Evolutionary conservation across 1,284 basidiomycete genomes (phyloP).

Genomic region (Ustilago hordei): DNA sequence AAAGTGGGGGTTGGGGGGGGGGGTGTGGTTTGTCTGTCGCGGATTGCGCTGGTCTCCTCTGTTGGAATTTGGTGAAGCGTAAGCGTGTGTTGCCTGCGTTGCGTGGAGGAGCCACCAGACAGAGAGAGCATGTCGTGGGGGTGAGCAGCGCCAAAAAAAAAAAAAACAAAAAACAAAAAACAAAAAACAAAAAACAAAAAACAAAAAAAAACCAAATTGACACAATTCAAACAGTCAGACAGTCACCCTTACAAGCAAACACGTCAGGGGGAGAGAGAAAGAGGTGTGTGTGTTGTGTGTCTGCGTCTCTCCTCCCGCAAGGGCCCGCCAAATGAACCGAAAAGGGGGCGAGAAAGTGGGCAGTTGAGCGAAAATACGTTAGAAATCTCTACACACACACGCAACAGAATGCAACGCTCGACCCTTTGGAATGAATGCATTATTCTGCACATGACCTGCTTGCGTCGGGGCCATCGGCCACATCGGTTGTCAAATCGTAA

Average conservation of each 20-base stretch:
- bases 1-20: not conserved
- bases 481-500: not conserved
- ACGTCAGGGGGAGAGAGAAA: constrained; percentile 1
- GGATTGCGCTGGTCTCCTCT: not conserved
- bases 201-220: not conserved
- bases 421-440: not conserved
- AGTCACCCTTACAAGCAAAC: not conserved
- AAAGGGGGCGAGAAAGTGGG: constrained; percentile 3
- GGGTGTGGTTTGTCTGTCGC: no score
- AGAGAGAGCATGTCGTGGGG: constrained; percentile 14
- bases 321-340: not conserved
- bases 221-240: not conserved
- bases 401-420: not conserved
- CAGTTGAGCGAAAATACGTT: constrained; percentile 1
- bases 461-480: constrained; percentile 2
- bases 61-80: constrained; percentile 6
- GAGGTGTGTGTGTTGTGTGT: not conserved
- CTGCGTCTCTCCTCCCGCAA: not conserved
- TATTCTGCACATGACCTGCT: not conserved
- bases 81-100: not conserved
- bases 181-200: no score
- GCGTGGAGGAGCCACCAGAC: constrained; percentile 6
- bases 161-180: no score
- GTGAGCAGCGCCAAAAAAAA: not conserved
- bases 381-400: not conserved